These are phyloP conservation scores for Vaccinium myrtillus DNA, from an alignment of 148 eudicot species.

Conservation along the genomic window DNA sequence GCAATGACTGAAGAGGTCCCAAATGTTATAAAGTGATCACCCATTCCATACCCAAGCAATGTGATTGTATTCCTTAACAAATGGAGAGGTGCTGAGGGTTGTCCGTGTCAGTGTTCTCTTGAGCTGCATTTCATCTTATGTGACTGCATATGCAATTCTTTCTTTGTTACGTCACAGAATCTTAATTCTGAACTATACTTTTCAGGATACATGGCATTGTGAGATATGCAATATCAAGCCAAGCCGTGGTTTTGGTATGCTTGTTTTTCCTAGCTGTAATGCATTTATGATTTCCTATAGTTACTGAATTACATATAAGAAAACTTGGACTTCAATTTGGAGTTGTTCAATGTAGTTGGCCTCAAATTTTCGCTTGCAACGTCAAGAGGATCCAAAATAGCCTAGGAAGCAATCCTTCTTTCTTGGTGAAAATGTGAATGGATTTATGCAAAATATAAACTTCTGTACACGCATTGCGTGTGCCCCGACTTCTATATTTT, in stretches of 20 bases:
- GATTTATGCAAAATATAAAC: not conserved
- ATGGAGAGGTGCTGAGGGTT: not conserved
- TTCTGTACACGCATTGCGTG: not conserved
- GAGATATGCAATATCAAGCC: constrained; percentile 74
- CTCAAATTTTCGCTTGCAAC: too few relatives aligned
- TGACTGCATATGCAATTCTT: not conserved
- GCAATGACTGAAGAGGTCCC: too few relatives aligned
- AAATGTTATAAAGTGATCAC: too few relatives aligned
- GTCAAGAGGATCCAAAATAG: not conserved
- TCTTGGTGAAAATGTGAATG: not conserved
- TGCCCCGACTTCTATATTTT: too few relatives aligned
- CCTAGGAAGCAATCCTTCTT: not conserved
- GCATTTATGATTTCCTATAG: constrained; percentile 28
- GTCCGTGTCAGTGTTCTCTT: not conserved
- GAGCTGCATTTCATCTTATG: not conserved
- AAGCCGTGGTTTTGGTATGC: constrained; percentile 76
- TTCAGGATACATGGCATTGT: constrained; percentile 71
- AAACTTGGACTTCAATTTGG: not conserved
- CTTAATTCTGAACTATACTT: not conserved
- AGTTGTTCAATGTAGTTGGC: not conserved
- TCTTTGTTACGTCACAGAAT: not conserved
- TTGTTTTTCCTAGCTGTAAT: constrained; percentile 41
- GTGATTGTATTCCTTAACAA: not conserved
- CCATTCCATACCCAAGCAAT: too few relatives aligned
- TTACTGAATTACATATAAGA: not conserved